Evolutionary conservation across 495 filamentous ascomycete genomes (phyloP).

Genomic region (Aspergillus ostianus): DNA sequence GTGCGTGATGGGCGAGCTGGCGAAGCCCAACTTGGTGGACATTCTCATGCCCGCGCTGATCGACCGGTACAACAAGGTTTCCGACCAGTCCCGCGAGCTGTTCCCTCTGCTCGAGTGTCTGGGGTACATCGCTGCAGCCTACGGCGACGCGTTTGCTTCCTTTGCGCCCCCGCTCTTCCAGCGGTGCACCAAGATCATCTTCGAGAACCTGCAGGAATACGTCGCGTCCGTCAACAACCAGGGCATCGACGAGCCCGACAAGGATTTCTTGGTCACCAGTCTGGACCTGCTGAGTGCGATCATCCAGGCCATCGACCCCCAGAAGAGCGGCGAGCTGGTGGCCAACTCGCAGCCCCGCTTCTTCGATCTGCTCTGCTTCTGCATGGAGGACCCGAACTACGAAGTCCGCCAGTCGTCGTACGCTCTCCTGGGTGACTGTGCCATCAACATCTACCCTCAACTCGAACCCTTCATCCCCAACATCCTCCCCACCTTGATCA

Average conservation of each 20-base stretch:
- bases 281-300: constrained; percentile 92
- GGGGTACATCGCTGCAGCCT: constrained; percentile 87
- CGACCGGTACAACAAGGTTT: constrained; percentile 80
- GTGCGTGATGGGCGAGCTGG: constrained; percentile 76
- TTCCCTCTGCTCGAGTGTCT: constrained; percentile 94
- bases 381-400: constrained; percentile 89
- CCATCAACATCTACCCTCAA: constrained; percentile 89
- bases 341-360: constrained; percentile 71
- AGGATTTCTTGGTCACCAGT: constrained; percentile 96
- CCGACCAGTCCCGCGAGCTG: constrained; percentile 87
- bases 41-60: constrained; percentile 95
- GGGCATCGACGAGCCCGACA: constrained; percentile 78
- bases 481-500: constrained; percentile 76
- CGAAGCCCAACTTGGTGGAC: constrained; percentile 72
- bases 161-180: constrained; percentile 81
- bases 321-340: constrained; percentile 73
- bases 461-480: constrained; percentile 69
- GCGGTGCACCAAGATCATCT: constrained; percentile 87
- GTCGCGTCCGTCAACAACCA: constrained; percentile 61
- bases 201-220: constrained; percentile 79
- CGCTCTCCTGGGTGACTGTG: constrained; percentile 91
- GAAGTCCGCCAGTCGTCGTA: constrained; percentile 97
- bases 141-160: constrained; percentile 77
- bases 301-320: constrained; percentile 82
- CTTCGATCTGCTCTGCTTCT: constrained; percentile 86